Base-by-base conservation (phyloP, 225 moss, liverwort and hornwort genomes). In the Anthoceros angustus region DNA sequence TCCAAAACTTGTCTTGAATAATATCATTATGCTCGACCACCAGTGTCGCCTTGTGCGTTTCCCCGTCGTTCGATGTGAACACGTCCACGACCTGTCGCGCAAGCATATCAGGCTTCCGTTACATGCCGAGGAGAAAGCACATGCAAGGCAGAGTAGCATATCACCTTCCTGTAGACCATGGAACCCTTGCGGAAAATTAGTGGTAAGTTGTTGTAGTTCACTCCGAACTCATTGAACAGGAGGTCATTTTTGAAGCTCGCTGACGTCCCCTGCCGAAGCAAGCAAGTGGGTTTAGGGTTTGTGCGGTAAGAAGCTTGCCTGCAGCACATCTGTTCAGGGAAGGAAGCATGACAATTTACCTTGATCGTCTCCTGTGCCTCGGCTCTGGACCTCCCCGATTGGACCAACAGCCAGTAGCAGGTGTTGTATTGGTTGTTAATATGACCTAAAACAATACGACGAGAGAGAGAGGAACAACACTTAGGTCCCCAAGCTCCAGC, bases 401-500 rank as follows among this genome's bases (percentile, higher is more conserved):
- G 80, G 32, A 95, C 83, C 23, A 94, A 71, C 74, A 23, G 87
- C 94, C 90, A 94, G 70, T 84, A 94, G 80, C 94, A 94, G 8
- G 90, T 90, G 61, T 86, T 94, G 68, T 90, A 95, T 66, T 91
- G 90, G 70, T 95, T 95, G 64, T 91, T 95, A 61, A 88, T 77
- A 74, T 91, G 90, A 74, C 88, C 92, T 92, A 66, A 62, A 41
- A 3, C n/a, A 41, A 10, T 41, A n/a, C n/a, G n/a, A n/a, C n/a
- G n/a, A n/a, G n/a, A n/a, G n/a, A n/a, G n/a, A n/a, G n/a, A 15
- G 18, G 0, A 25, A 16, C 12, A 66, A 11, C 12, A 8, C 16
- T 10, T 5, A 43, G 23, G 41, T 14, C 9, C 20, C 42, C 32
- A 25, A 39, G 12, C 40, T 0, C 2, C 7, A 12, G 25, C 40